phyloP scores from a whole-genome alignment of 352 stramenopile species.

The Phytophthora colocasiae region DNA sequence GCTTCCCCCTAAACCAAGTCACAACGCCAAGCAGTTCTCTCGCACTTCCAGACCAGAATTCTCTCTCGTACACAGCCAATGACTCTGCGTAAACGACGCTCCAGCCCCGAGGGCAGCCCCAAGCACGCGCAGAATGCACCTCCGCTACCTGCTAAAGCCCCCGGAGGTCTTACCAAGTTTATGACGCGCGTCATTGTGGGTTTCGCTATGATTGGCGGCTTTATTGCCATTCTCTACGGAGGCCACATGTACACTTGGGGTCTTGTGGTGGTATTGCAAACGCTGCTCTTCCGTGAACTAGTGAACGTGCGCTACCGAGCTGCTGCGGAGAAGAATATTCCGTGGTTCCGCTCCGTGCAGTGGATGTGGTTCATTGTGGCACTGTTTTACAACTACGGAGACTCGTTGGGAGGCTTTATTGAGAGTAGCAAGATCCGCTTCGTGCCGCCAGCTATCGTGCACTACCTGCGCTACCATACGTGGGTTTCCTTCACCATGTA shows the following conservation, averaged over 20 bases:
- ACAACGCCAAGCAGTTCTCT: conserved; percentile 3
- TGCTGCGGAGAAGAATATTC: conserved; percentile 95
- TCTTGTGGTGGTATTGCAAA: conserved; percentile 89
- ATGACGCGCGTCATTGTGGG: conserved; percentile 77
- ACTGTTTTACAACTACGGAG: conserved; percentile 97
- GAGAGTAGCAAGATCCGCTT: conserved; percentile 87
- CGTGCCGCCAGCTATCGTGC: conserved; percentile 74
- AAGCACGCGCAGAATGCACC: conserved; percentile 14
- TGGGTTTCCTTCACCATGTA: conserved; percentile 96
- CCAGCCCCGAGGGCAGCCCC: conserved; percentile 34
- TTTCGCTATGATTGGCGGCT: conserved; percentile 79
- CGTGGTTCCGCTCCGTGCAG: conserved; percentile 98
- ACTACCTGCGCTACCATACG: conserved; percentile 92
- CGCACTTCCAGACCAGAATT: conserved; percentile 9
- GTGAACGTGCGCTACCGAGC: conserved; percentile 98
- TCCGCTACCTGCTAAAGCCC: conserved; percentile 15
- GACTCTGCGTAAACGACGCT: conserved; percentile 57
- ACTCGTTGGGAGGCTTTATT: conserved; percentile 88
- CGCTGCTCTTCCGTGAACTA: conserved; percentile 96
- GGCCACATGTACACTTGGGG: conserved; percentile 85
- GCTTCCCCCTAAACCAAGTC: neutral
- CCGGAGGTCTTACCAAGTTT: conserved; percentile 64
- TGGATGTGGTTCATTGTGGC: conserved; percentile 98
- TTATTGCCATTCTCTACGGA: conserved; percentile 78
- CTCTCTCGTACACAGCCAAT: conserved; percentile 16